Percentiles rank a stretch among this genome's conserved stretches.
Conservation (phyloP, 73 alveolate genomes). For the Blepharisma japonicum region DNA sequence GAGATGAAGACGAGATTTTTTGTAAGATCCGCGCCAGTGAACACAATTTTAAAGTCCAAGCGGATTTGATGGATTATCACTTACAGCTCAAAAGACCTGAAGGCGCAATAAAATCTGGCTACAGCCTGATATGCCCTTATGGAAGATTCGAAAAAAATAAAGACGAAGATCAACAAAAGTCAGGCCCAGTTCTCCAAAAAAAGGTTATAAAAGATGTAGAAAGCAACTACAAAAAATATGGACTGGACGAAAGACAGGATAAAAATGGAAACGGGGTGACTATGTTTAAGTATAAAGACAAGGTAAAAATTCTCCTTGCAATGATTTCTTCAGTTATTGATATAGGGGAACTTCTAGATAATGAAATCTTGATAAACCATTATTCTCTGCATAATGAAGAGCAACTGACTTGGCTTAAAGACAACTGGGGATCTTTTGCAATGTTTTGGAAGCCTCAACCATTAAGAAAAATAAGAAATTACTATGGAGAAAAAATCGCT, state of each 20-base stretch:
- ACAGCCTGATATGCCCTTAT: background rate
- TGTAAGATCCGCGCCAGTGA: background rate
- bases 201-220: background rate
- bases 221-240: background rate
- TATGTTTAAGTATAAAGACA: constrained; percentile 11
- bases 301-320: background rate
- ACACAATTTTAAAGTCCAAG: constrained; percentile 15
- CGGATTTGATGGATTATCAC: constrained; percentile 1
- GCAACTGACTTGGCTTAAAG: background rate
- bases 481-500: constrained; percentile 30
- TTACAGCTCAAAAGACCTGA: background rate
- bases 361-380: background rate
- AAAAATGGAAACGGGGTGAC: background rate
- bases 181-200: background rate
- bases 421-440: constrained; percentile 23
- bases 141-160: background rate
- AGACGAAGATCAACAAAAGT: background rate
- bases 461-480: background rate
- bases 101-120: background rate
- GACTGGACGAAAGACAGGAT: background rate
- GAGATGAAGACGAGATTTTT: constrained; percentile 23
- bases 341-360: constrained; percentile 17
- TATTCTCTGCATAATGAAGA: constrained; percentile 8
- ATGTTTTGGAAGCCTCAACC: background rate
- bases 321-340: constrained; percentile 21